Evolutionary conservation across 495 filamentous ascomycete genomes (phyloP).

Genomic region (Staphylotrichum tortipilum): DNA sequence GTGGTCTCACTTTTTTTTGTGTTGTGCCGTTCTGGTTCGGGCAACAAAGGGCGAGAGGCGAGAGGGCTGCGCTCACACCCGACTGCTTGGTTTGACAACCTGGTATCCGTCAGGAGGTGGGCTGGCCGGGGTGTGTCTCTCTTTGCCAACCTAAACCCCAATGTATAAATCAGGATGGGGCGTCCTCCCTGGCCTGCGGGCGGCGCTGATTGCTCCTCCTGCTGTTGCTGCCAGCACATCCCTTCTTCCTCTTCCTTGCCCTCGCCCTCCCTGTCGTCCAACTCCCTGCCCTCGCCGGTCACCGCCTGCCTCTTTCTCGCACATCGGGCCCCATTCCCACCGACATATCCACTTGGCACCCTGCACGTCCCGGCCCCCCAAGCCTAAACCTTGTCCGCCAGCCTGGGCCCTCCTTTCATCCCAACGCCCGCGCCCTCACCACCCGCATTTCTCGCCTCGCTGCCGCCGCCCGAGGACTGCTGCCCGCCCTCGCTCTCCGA

Average conservation of each 20-base stretch:
- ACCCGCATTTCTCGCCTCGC: background rate
- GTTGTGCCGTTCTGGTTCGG: too few species aligned
- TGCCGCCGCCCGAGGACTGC: background rate
- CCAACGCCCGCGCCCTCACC: background rate
- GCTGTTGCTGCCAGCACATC: too few species aligned
- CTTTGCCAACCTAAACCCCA: too few species aligned
- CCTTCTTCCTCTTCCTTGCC: conserved; percentile 1
- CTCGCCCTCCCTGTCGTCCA: too few species aligned
- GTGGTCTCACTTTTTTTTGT: too few species aligned
- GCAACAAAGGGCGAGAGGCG: too few species aligned
- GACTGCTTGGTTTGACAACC: too few species aligned
- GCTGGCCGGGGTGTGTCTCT: too few species aligned
- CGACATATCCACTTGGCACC: conserved; percentile 13
- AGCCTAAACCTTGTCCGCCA: conserved; percentile 6
- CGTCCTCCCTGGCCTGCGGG: conserved; percentile 7
- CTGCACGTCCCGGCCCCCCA: conserved; percentile 8
- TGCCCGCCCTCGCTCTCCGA: too few species aligned
- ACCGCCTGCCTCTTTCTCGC: conserved; percentile 12
- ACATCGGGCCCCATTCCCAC: conserved; percentile 14
- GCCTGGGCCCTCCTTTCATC: conserved; percentile 3
- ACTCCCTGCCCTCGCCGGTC: conserved; percentile 1
- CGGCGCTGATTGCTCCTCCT: too few species aligned
- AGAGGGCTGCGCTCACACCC: too few species aligned
- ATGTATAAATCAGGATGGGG: conserved; percentile 8
- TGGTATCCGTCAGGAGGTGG: too few species aligned